A percentile compares a stretch with the other conserved stretches of the same genome.
phyloP scores from a whole-genome alignment of 192 early-diverging fungal genomes.

The Haplosporangium gracile region DNA sequence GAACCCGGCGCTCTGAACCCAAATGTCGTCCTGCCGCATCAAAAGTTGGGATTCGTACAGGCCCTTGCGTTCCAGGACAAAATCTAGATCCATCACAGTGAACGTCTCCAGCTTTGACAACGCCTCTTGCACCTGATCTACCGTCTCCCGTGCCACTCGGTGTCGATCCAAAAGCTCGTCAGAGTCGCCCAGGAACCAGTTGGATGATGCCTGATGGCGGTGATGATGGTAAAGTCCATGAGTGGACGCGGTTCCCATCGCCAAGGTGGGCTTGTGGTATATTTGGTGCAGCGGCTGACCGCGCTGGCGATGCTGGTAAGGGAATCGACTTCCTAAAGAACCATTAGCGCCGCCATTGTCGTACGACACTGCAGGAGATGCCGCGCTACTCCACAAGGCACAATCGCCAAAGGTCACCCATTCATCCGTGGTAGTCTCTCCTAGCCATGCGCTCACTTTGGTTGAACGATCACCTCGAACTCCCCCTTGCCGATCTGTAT shows the following conservation, averaged over 20 bases:
- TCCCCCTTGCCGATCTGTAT: background rate
- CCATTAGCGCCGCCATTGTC: slow-evolving; percentile 20
- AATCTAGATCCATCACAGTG: slow-evolving; percentile 35
- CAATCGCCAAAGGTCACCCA: slow-evolving; percentile 46
- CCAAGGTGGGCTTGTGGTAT: slow-evolving; percentile 16
- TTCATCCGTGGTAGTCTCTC: slow-evolving; percentile 44
- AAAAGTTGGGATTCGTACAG: slow-evolving; percentile 23
- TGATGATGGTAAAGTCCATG: background rate
- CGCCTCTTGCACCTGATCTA: slow-evolving; percentile 20
- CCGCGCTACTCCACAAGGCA: slow-evolving; percentile 40
- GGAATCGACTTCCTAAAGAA: background rate
- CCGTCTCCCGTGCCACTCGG: background rate
- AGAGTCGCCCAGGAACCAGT: slow-evolving; percentile 16
- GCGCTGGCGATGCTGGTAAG: slow-evolving; percentile 3
- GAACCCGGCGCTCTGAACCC: slow-evolving; percentile 37
- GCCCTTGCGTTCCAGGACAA: slow-evolving; percentile 30
- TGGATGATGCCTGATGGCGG: background rate
- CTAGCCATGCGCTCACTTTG: slow-evolving; percentile 51
- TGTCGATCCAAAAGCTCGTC: slow-evolving; percentile 21
- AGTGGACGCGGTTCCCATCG: background rate
- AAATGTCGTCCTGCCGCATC: slow-evolving; percentile 25
- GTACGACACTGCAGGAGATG: slow-evolving; percentile 22
- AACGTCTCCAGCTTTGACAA: slow-evolving; percentile 7
- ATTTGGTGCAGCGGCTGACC: slow-evolving; percentile 21
- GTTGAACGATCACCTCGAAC: background rate